Base-by-base conservation (phyloP, 1,284 basidiomycete genomes). In the Melampsora medusae region DNA sequence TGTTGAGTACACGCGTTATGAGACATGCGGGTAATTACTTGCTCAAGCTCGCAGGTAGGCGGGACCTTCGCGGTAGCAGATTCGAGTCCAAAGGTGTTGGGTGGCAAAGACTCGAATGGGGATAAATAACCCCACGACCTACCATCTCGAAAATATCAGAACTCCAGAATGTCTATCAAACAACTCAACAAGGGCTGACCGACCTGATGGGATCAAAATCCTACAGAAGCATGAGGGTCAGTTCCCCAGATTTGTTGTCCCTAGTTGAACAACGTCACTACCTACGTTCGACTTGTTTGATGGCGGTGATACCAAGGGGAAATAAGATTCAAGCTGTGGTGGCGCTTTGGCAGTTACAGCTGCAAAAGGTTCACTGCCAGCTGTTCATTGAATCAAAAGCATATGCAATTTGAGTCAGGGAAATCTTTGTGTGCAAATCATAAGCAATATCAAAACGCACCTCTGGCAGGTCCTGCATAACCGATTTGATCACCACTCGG, bases 81-180 rank as follows among this genome's bases (percentile, higher is more conserved):
- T 19, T 77, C 74, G 19, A 77, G 61, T 22, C 74, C 74, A 65
- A 77, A 77, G 17, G 74, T 38, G 42, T 77, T 48, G 19, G 56
- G 56, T 22, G 74, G 48, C 53, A 77, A 67, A 7, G 74, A 69
- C 46, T 69, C 67, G 38, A 77, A 77, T n/a, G 67, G 74, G 31
- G 74, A 77, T 42, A 77, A 48, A 69, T 69, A 77, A 10, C 74
- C 74, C 74, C 74, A 77, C 10, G 74, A 77, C n/a, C 67, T 69
- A 35, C 6, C 35, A 33, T 9, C 4, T 42, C n/a, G 17, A 59
- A 16, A 7, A 59, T 22, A n/a, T 59, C 53, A 59, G 28, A 59
- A 28, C 53, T 59, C 53, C 7, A 19, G 17, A n/a, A 56, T n/a
- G 50, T 59, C 4, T 19, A 22, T 59, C 53, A 62, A 35, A 28